Evolutionary conservation across 139 green algal species (phyloP), one percentile per base, ranked within the genome.

Genomic region (Trebouxia sp.): DNA sequence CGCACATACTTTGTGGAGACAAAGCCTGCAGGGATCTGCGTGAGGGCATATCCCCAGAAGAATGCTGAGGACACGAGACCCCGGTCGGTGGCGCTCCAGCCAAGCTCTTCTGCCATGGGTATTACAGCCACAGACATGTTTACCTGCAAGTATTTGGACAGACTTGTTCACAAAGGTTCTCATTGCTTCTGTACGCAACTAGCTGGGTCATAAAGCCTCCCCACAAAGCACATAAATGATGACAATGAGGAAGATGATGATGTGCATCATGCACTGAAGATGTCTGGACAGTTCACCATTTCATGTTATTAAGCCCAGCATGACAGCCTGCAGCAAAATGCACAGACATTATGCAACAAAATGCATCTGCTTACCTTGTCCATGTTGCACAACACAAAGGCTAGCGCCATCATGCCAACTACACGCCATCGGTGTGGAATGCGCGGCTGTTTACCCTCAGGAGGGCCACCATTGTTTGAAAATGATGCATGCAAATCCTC

Each of bases 101-200:
- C 94, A 43, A 99, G 85, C 82, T 99, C 94, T 15, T 93, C 84
- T 6, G 95, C 89, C 97, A 99, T 99, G 8, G 97, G 97, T 79
- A 99, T 98, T 37, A 99, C 94, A 8, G 97, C 97, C 26, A 99
- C 94, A 24, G 89, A 96, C 93, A 99, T 99, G 87, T 99, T 99
- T 37, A 99, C 94, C 92, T 95, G 84, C 39, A 43, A 58, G 50
- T 22, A 58, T 28, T 17, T 22, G 26, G 4, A 17, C 50, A 58
- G 50, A 22, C 50, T 58, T 58, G 50, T n/a, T n/a, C n/a, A n/a
- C 50, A 58, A 6, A 58, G 50, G 48, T 56, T 12, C 48, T 15
- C 48, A 56, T n/a, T n/a, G n/a, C n/a, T n/a, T n/a, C n/a, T n/a
- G n/a, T n/a, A n/a, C n/a, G n/a, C n/a, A n/a, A n/a, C n/a, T n/a